Evolutionary conservation across 345 rosid genomes (phyloP).

Genomic region (Dovyalis caffra): DNA sequence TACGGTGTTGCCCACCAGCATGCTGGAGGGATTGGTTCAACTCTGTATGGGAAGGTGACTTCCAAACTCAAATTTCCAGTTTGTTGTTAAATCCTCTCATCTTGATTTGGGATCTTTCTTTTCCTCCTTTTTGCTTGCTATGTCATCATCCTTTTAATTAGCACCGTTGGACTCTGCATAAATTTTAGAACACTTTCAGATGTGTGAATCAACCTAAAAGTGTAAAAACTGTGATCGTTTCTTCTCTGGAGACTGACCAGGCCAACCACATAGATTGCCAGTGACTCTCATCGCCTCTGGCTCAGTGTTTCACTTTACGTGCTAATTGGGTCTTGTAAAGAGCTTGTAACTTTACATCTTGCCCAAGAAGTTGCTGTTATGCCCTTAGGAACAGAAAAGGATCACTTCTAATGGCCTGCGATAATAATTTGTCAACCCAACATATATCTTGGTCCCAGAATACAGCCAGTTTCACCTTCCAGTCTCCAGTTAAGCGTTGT

Average conservation of each 20-base stretch:
- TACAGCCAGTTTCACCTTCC: not conserved
- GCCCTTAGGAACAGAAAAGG: not conserved
- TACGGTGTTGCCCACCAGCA: slow-evolving; percentile 89
- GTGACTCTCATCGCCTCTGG: not conserved
- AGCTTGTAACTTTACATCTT: too few species aligned
- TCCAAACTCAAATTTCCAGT: not conserved
- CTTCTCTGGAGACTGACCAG: not conserved
- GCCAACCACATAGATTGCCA: not conserved
- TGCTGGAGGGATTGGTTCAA: slow-evolving; percentile 63
- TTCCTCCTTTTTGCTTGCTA: not conserved
- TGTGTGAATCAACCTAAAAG: not conserved
- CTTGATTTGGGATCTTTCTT: not conserved
- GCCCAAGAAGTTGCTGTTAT: not conserved
- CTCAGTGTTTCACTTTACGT: too few species aligned
- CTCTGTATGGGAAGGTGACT: slow-evolving; percentile 67
- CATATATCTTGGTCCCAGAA: not conserved
- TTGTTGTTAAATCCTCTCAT: not conserved
- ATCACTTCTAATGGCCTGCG: not conserved
- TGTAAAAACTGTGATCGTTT: not conserved
- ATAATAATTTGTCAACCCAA: not conserved
- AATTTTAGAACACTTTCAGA: not conserved
- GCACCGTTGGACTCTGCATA: not conserved
- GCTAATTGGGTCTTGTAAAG: too few species aligned
- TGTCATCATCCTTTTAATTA: not conserved
- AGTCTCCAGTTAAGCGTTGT: not conserved